Evolutionary conservation across 2,329 filamentous ascomycete genomes (phyloP), one percentile per base, ranked within the genome.

Genomic region (Cadophora luteo-olivacea): DNA sequence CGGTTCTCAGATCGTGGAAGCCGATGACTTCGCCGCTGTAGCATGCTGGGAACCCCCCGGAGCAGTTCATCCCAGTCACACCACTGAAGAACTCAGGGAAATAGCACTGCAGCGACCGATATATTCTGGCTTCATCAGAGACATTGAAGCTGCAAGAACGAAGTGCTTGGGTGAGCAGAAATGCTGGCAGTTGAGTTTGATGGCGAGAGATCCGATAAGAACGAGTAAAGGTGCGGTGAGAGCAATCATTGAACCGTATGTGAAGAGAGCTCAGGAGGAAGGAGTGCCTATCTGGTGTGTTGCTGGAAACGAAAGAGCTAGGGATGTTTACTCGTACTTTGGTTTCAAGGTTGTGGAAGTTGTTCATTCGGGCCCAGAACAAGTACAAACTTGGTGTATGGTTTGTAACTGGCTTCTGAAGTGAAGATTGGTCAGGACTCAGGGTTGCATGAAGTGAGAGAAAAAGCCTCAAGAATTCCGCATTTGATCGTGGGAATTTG

Each of bases 271-370:
- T 1, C 33, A 49, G 16, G 45, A 51, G 38, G 64, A 65, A 19
- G 51, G 24, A 22, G 25, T 60, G 25, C 64, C 64, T 9, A 33
- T 65, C 48, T 66, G 55, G 64, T 66, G 45, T n/a, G 25, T 61
- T 41, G 64, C 55, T 16, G 64, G 64, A 16, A 61, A 61, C 45
- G 57, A 61, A 16, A 54, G 57, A 33, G 64, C 64, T 9, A 66
- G 64, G 32, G 64, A 62, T 55, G 55, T 66, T 22, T 66, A 66
- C 33, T 45, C 55, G 9, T 66, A 61, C 41, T 66, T 66, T 61
- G 57, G 64, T 0, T 66, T 66, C 16, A 29, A 45, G 45, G 64
- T 66, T 45, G 57, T 66, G 45, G 52, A 45, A n/a, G 45, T 66
- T 8, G 22, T 66, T 41, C 9, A 52, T n/a, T 66, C 55, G 3